Base-by-base conservation (phyloP, 192 early-diverging fungal species). In the Coemansia sp. region DNA sequence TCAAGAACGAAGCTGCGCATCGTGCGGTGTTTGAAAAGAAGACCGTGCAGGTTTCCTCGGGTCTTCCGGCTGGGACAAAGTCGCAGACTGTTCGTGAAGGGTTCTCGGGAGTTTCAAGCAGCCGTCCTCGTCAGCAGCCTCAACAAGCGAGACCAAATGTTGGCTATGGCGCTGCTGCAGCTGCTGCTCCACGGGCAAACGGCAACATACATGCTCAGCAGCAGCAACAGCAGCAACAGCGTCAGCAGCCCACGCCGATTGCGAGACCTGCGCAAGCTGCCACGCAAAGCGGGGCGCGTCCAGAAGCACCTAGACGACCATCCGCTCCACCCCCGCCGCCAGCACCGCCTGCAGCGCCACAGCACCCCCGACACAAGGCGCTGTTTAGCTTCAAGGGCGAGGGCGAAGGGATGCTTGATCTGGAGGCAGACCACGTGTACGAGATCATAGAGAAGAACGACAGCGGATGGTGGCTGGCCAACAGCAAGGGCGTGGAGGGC, bases 311-410 rank as follows among this genome's bases (percentile, higher is more conserved):
- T 12, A 30, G 41, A 15, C 45, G 45, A 6, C 52, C 60, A 0
- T 58, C 63, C 56, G 55, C 82, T 5, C 83, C 81, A 4, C 72
- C 80, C 1, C 86, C 88, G 2, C 84, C 84, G 14, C 79, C 85
- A 6, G 65, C 84, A 50, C 79, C 84, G 4, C 72, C 78, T 2
- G 71, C 75, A 3, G 47, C 64, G 14, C 80, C 84, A 0, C 32
- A 60, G 11, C 52, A 79, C 26, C 86, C 86, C 28, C 65, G 64
- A 15, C 85, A 80, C 71, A 85, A 85, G 65, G 84, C 83, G 14
- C 59, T 88, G 39, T 91, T 88, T 62, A 76, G 85, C 53, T 91
- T 88, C 64, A 61, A 66, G 2, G 79, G 85, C 15, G 64, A 83
- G 51, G 80, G 83, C 52, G 51, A 60, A 42, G 87, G 87, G 18